These are phyloP conservation scores for Cutaneotrichosporon sp. DNA, from an alignment of 1,284 basidiomycete species.

Conservation along the genomic window DNA sequence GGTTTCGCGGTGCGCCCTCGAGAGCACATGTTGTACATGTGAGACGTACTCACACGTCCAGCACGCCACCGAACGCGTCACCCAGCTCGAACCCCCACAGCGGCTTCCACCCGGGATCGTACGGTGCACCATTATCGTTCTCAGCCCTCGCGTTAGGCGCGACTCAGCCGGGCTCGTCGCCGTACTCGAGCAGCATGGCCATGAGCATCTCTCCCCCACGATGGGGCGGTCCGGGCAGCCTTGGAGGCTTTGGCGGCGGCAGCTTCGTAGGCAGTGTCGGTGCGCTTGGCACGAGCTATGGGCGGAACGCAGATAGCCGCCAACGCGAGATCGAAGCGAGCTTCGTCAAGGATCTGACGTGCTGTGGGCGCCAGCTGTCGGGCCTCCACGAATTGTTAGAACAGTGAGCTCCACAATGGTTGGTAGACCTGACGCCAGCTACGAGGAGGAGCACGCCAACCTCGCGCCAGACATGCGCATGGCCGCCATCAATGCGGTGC, in stretches of 20 bases:
- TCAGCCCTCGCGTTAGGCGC: slow-evolving; percentile 38
- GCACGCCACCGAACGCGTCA: slow-evolving; percentile 20
- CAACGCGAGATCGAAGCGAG: slow-evolving; percentile 52
- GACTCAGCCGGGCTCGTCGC: slow-evolving; percentile 28
- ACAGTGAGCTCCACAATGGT: slow-evolving; percentile 44
- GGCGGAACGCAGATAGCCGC: slow-evolving; percentile 42
- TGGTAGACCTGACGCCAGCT: slow-evolving; percentile 31
- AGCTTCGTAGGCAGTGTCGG: slow-evolving; percentile 46
- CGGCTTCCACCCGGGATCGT: slow-evolving; percentile 42
- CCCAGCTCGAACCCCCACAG: slow-evolving; percentile 32
- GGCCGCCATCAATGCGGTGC: slow-evolving; percentile 47
- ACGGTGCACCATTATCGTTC: slow-evolving; percentile 37
- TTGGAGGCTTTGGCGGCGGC: slow-evolving; percentile 30
- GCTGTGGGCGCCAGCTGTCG: slow-evolving; percentile 51
- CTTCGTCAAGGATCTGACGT: slow-evolving; percentile 53
- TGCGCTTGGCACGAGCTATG: slow-evolving; percentile 43
- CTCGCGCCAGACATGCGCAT: slow-evolving; percentile 48
- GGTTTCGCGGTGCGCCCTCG: neutral
- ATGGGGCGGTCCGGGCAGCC: slow-evolving; percentile 34
- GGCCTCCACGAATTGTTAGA: slow-evolving; percentile 54
- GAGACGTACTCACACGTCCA: slow-evolving; percentile 2
- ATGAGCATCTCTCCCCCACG: slow-evolving; percentile 50
- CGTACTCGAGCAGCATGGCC: slow-evolving; percentile 35
- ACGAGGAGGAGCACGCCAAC: slow-evolving; percentile 54
- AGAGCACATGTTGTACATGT: neutral